Evolutionary conservation across 345 rosid genomes (phyloP).

Genomic region (Eucalyptus leucophloia): DNA sequence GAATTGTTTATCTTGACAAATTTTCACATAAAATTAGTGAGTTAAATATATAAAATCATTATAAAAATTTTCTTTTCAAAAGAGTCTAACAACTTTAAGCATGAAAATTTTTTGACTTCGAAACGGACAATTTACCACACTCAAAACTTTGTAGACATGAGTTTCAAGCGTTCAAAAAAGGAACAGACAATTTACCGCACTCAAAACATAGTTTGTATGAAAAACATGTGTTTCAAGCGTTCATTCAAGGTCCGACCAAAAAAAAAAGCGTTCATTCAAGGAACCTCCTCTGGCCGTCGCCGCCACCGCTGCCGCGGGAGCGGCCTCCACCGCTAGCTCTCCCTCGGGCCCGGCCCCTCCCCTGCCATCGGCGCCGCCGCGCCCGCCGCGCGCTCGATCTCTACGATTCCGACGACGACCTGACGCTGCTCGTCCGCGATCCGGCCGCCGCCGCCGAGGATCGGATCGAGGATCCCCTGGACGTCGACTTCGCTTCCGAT

Average conservation of each 20-base stretch:
- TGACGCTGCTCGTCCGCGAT: not conserved
- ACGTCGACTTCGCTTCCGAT: constrained; percentile 10
- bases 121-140: no score
- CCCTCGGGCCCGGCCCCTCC: constrained; percentile 6
- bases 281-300: constrained; percentile 9
- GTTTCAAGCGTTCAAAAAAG: no score
- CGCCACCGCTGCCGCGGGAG: not conserved
- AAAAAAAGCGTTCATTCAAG: no score
- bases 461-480: not conserved
- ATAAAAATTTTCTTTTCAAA: no score
- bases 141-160: no score
- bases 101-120: no score
- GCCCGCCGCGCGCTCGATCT: not conserved
- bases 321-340: constrained; percentile 1
- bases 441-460: constrained; percentile 11
- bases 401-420: not conserved
- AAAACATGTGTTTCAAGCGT: no score
- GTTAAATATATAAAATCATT: no score
- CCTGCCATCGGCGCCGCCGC: not conserved
- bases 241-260: no score
- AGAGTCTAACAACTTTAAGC: rapidly evolving
- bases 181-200: no score
- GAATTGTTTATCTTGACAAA: rapidly evolving
- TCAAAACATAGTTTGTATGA: no score
- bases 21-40: rapidly evolving